Percentiles rank a stretch among this genome's conserved stretches.
Evolutionary conservation across 176 grass and related monocot genomes (phyloP).

Genomic region (Hyparrhenia diplandra): DNA sequence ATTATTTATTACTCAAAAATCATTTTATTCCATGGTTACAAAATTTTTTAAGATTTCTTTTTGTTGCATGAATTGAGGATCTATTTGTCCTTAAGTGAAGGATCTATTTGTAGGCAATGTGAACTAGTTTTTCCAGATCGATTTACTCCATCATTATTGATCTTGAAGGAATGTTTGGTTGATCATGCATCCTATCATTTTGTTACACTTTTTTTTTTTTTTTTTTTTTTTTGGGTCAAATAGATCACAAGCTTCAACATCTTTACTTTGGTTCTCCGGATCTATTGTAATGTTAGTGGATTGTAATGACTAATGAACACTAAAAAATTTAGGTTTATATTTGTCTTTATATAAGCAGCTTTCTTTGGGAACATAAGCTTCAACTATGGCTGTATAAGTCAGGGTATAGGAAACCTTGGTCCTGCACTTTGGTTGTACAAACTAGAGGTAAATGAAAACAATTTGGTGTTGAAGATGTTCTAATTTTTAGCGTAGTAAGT

Average conservation of each 20-base stretch:
- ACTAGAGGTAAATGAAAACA: background rate
- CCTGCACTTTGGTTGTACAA: background rate
- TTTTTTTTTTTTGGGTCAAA: background rate
- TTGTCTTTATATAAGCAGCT: background rate
- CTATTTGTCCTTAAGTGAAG: background rate
- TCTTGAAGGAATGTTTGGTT: background rate
- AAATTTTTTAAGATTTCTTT: background rate
- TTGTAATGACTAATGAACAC: background rate
- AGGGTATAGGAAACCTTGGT: background rate
- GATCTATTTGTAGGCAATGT: background rate
- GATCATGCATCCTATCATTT: background rate
- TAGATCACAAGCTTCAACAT: background rate
- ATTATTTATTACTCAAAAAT: background rate
- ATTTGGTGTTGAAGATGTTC: background rate
- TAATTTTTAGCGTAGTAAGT: background rate
- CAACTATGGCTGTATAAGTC: background rate
- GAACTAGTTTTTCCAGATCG: background rate
- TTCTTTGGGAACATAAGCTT: background rate
- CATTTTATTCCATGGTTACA: slow-evolving; percentile 4
- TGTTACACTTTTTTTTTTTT: background rate
- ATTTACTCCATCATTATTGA: background rate
- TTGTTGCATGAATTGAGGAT: background rate
- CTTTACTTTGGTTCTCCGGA: background rate
- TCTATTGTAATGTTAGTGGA: slow-evolving; percentile 12
- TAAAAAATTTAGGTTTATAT: slow-evolving; percentile 5